Conservation (phyloP, 768 basidiomycete genomes). For the Calocybe cyanea region DNA sequence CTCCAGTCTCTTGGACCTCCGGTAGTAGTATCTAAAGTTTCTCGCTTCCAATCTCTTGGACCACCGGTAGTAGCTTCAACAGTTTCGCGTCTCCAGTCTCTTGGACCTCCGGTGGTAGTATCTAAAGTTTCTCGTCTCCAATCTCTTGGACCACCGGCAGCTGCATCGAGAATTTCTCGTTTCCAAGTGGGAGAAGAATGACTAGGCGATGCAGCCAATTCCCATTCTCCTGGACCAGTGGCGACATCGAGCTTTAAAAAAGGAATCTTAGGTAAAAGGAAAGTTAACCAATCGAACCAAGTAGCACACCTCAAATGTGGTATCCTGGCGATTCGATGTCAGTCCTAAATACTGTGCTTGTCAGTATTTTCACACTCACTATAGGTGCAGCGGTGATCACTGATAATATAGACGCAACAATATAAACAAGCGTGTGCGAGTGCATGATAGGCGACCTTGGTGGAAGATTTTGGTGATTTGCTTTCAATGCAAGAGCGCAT, state of each 20-base stretch:
- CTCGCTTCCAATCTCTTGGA: too few relatives aligned
- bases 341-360: not conserved
- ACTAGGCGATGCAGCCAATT: too few relatives aligned
- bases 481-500: constrained; percentile 9
- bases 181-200: too few relatives aligned
- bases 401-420: constrained; percentile 8
- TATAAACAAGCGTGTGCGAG: constrained; percentile 10
- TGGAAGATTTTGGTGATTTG: constrained; percentile 6
- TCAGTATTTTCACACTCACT: constrained; percentile 7
- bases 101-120: too few relatives aligned
- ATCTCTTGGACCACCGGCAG: not conserved
- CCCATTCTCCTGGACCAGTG: too few relatives aligned
- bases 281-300: not conserved
- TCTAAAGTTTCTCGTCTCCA: not conserved
- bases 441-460: constrained; percentile 11
- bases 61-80: too few relatives aligned
- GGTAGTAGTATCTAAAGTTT: too few relatives aligned
- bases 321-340: constrained; percentile 1
- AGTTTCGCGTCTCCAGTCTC: too few relatives aligned
- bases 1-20: not conserved
- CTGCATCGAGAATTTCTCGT: too few relatives aligned
- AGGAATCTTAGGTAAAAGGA: too few relatives aligned
- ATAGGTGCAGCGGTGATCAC: constrained; percentile 14
- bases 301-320: constrained; percentile 4
- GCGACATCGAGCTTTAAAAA: too few relatives aligned